Evolutionary conservation across 2,329 filamentous ascomycete species (phyloP).

Genomic region (Fusarium decemcellulare): DNA sequence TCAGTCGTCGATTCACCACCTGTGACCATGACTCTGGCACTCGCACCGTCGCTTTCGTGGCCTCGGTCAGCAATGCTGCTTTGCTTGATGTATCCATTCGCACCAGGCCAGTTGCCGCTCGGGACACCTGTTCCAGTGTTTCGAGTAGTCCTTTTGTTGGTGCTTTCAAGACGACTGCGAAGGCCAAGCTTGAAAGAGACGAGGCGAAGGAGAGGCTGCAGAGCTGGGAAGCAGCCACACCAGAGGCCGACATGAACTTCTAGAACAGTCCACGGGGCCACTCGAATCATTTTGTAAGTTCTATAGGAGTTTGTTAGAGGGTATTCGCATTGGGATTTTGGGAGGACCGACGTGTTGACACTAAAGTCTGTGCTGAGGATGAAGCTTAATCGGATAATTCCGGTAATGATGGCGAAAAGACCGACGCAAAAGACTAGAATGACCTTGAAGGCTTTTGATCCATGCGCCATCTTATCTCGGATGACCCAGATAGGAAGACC

Average conservation of each 20-base stretch:
- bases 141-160: slow-evolving; percentile 27
- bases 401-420: slow-evolving; percentile 53
- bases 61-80: slow-evolving; percentile 8
- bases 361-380: slow-evolving; percentile 49
- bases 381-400: slow-evolving; percentile 53
- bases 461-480: slow-evolving; percentile 53
- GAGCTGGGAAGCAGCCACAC: slow-evolving; percentile 57
- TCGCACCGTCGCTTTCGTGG: slow-evolving; percentile 16
- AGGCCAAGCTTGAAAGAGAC: slow-evolving; percentile 35
- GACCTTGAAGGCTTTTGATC: slow-evolving; percentile 52
- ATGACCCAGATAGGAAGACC: slow-evolving; percentile 55
- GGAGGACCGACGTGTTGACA: slow-evolving; percentile 49
- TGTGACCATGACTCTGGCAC: not conserved
- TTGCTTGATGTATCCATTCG: slow-evolving; percentile 27
- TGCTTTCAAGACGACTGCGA: slow-evolving; percentile 34
- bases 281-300: slow-evolving; percentile 54
- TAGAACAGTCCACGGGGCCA: slow-evolving; percentile 56
- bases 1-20: not conserved
- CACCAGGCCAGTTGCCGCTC: slow-evolving; percentile 12
- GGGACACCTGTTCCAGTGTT: slow-evolving; percentile 8
- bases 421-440: slow-evolving; percentile 56
- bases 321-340: not conserved
- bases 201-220: slow-evolving; percentile 56
- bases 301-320: slow-evolving; percentile 27
- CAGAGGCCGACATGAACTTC: slow-evolving; percentile 59